These are phyloP conservation scores for Fusarium vanettenii DNA, from an alignment of 2,329 filamentous ascomycete genomes.

Conservation along the genomic window DNA sequence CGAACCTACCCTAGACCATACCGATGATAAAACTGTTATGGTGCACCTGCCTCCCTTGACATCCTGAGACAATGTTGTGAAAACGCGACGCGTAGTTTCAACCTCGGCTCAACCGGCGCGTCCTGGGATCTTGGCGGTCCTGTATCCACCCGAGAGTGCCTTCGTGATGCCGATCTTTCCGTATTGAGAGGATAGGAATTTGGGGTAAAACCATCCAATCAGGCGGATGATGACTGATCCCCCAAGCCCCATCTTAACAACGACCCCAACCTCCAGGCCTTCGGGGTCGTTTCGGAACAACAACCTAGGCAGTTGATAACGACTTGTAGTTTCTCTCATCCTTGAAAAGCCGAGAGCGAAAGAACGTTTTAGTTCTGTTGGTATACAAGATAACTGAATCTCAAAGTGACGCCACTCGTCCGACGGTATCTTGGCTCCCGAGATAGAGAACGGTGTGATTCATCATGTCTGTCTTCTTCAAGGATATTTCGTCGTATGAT, in stretches of 20 bases:
- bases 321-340: not conserved
- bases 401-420: not conserved
- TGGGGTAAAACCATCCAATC: not conserved
- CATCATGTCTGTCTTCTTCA: slow-evolving; percentile 54
- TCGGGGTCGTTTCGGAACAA: not conserved
- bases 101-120: not conserved
- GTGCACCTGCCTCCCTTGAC: not conserved
- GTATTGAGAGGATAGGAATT: not conserved
- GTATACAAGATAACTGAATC: not conserved
- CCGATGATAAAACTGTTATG: not conserved
- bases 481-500: slow-evolving; percentile 50
- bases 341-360: not conserved
- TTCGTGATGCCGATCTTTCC: not conserved
- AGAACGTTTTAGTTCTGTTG: not conserved
- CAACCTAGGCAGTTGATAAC: not conserved
- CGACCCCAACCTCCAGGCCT: not conserved
- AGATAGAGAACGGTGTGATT: not conserved
- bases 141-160: not conserved
- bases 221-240: not conserved
- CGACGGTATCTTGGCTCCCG: not conserved
- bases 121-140: not conserved
- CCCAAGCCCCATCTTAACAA: not conserved
- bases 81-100: not conserved
- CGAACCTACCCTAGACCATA: not conserved
- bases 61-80: not conserved